phyloP scores from a whole-genome alignment of 345 rosid genomes.

The Eucalyptus tenuipes region DNA sequence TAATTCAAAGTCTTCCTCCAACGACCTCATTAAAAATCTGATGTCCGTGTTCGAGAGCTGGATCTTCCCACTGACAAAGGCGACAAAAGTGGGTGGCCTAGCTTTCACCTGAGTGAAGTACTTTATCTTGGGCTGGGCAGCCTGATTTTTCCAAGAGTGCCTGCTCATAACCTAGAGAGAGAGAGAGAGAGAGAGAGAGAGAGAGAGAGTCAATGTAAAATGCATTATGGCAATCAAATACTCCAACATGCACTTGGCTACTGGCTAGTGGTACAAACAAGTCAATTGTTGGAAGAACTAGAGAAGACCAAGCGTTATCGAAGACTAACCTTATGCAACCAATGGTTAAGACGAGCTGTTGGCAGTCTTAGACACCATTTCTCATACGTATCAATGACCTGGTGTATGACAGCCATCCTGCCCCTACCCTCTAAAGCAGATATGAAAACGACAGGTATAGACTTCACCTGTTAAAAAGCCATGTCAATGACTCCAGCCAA shows the following conservation, averaged over 20 bases:
- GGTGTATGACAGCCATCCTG: conserved; percentile 51
- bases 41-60: conserved; percentile 59
- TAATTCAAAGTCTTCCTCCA: conserved; percentile 89
- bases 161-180: conserved; percentile 73
- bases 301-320: background rate
- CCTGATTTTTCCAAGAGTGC: conserved; percentile 93
- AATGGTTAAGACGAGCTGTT: conserved; percentile 84
- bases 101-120: conserved; percentile 99
- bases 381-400: conserved; percentile 59
- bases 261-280: background rate
- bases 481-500: background rate
- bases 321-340: conserved; percentile 68
- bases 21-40: conserved; percentile 66
- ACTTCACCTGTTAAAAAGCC: conserved; percentile 44
- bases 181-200: background rate
- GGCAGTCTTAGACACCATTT: conserved; percentile 92
- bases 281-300: background rate
- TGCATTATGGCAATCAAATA: background rate
- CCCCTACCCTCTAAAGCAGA: conserved; percentile 93
- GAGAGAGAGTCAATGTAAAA: background rate
- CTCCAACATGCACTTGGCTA: background rate
- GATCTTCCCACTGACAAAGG: conserved; percentile 64
- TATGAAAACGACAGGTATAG: conserved; percentile 73
- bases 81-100: conserved; percentile 91
- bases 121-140: conserved; percentile 84